Percentiles rank a stretch among this genome's conserved stretches.
phyloP scores from a whole-genome alignment of 2,329 filamentous ascomycete species.

The Monosporascus sp. region DNA sequence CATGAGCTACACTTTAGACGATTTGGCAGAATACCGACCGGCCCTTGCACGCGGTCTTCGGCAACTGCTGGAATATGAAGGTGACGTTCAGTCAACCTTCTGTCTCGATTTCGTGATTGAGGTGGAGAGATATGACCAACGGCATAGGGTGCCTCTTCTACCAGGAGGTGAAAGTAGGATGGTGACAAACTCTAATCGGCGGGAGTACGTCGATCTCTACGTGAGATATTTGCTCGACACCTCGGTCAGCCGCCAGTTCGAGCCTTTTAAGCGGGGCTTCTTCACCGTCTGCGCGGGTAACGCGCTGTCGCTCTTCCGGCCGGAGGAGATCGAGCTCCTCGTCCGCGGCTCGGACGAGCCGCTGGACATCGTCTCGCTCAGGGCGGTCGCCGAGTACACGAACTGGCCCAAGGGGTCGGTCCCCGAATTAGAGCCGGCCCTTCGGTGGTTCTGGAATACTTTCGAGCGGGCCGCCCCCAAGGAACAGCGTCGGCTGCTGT shows the following conservation, averaged over 20 bases:
- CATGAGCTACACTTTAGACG: constrained; percentile 72
- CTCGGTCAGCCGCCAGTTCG: constrained; percentile 75
- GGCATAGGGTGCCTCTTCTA: constrained; percentile 63
- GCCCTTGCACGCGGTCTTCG: constrained; percentile 68
- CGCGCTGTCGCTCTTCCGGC: constrained; percentile 77
- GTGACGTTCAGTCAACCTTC: constrained; percentile 75
- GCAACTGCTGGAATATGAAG: constrained; percentile 75
- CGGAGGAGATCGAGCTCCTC: constrained; percentile 86
- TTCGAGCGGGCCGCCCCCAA: constrained; percentile 60
- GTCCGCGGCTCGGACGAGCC: constrained; percentile 79
- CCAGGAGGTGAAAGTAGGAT: constrained; percentile 65
- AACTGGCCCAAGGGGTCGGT: constrained; percentile 57
- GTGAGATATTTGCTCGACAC: constrained; percentile 74
- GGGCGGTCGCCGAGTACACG: constrained; percentile 74
- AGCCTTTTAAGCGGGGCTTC: constrained; percentile 90
- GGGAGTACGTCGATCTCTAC: constrained; percentile 83
- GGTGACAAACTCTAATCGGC: constrained; percentile 79
- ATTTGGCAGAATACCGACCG: constrained; percentile 78
- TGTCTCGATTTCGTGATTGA: constrained; percentile 77
- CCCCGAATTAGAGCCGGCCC: constrained; percentile 56
- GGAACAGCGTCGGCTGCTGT: constrained; percentile 72
- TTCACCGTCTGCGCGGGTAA: constrained; percentile 89
- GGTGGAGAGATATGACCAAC: constrained; percentile 68
- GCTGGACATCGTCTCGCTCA: constrained; percentile 70
- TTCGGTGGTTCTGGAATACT: constrained; percentile 85